Evolutionary conservation across 2,329 filamentous ascomycete genomes (phyloP), one percentile per base, ranked within the genome.

Genomic region (Aureobasidium uvarum): DNA sequence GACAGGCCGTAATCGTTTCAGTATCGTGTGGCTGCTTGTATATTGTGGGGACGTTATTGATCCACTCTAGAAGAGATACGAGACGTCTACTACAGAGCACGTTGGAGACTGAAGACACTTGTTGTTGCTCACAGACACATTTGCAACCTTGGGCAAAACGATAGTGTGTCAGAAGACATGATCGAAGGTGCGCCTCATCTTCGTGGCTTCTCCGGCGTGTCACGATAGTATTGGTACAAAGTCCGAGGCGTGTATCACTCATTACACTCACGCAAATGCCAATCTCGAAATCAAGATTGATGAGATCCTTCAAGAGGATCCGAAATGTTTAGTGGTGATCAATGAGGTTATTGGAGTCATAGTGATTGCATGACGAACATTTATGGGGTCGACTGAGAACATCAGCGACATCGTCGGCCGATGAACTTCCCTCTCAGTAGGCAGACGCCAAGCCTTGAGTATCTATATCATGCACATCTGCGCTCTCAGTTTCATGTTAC

Each of bases 1-100:
- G 41, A 46, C 55, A 59, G 41, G n/a, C 41, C 43, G 56, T 43
- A n/a, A 36, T 60, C 56, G 56, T 60, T 60, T 60, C 56, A 60
- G 41, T 36, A 41, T 60, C 43, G 56, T 60, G 38, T 48, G 56
- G 36, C 56, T 46, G 41, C 56, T 46, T 18, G 28, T 58, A 45
- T 45, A 58, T 45, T 58, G 54, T 39, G 54, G 54, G 18, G 25
- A 41, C 41, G 18, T 33, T 60, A 46, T 60, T n/a, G 56, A 38
- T 48, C 43, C 41, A 36, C 33, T 56, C 23, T 59, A 59, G 28
- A 59, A 36, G 41, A 59, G 28, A 48, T 25, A 41, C 36, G 28
- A 55, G 20, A n/a, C 20, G 16, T 25, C 4, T 10, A n/a, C 6
- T 39, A 20, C 28, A 36, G 14, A 8, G 8, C 4, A 31, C 11